phyloP scores from a whole-genome alignment of 2,329 filamentous ascomycete species.

The Hymenoscyphus repandus region DNA sequence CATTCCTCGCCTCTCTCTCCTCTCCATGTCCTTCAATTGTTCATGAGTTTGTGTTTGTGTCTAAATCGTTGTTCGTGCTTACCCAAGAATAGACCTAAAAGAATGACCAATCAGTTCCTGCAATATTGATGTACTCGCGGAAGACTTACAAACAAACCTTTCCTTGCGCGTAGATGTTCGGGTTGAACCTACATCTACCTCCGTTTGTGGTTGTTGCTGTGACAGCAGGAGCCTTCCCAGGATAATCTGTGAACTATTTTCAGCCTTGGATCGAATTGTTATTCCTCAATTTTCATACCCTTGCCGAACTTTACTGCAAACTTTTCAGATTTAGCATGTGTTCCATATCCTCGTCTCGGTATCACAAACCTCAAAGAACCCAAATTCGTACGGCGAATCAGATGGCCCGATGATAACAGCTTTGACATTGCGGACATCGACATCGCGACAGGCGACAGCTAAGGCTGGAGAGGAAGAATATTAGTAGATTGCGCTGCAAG shows the following conservation, averaged over 20 bases:
- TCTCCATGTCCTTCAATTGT: conserved; percentile 72
- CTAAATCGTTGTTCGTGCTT: conserved; percentile 25
- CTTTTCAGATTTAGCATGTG: conserved; percentile 40
- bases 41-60: conserved; percentile 8
- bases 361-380: conserved; percentile 79
- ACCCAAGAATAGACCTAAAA: conserved; percentile 80
- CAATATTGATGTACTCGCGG: neutral
- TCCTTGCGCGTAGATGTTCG: conserved; percentile 88
- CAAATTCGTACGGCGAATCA: conserved; percentile 93
- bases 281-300: conserved; percentile 43
- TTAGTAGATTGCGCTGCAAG: conserved; percentile 12
- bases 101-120: conserved; percentile 16
- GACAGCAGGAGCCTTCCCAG: conserved; percentile 57
- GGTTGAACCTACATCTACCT: conserved; percentile 88
- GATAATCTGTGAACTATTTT: conserved; percentile 63
- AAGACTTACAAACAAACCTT: conserved; percentile 84
- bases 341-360: neutral
- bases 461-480: conserved; percentile 51
- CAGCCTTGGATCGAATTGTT: neutral
- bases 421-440: conserved; percentile 81
- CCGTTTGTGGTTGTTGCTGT: conserved; percentile 78
- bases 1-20: conserved; percentile 88
- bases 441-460: conserved; percentile 80
- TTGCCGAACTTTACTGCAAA: conserved; percentile 73
- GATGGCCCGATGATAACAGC: conserved; percentile 89